Base-by-base conservation (phyloP, 1,139 yeast genomes). In the Geotrichum siamense region DNA sequence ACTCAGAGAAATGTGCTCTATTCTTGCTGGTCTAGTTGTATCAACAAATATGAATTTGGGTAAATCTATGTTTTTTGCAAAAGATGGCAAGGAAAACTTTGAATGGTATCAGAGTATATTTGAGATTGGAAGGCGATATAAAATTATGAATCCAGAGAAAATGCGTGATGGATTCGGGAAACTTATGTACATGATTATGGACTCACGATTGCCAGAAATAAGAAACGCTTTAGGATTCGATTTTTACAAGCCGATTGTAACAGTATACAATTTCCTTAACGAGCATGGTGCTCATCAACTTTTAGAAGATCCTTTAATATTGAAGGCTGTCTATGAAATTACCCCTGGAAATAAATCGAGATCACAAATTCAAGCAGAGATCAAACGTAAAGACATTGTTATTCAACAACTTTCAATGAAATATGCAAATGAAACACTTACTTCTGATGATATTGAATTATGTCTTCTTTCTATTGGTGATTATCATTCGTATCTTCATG, bases 161-260 rank as follows among this genome's bases (percentile, higher is more conserved):
- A 78, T 82, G 82, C 70, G 86, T 47, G 82, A 78, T 53, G 77
- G 78, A 2, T 82, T 77, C 58, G 91, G 91, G 35, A 80, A 81
- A 56, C 64, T 82, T 47, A 78, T 82, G 66, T 81, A 80, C 60
- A 82, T 81, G 82, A 77, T 82, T 37, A 82, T 82, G 87, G 91
- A 81, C 58, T 81, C 89, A 1, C 65, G 82, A 43, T 62, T 79
- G 33, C 82, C 84, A 0, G 85, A 81, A 53, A 75, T 82, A 47
- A 72, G 71, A 50, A 75, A 74, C 15, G 76, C 78, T 40, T 71
- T 81, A 76, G 87, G 78, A 49, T 82, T 82, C 58, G 84, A 81
- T 58, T 63, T 81, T 5, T 79, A 76, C 62, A 77, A 75, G 55
- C 89, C 89, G 0, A 72, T 82, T 44, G 68, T 71, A 49, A 81